Evolutionary conservation across 257 asterid species (phyloP), one percentile per base, ranked within the genome.

Genomic region (Misopates orontium): DNA sequence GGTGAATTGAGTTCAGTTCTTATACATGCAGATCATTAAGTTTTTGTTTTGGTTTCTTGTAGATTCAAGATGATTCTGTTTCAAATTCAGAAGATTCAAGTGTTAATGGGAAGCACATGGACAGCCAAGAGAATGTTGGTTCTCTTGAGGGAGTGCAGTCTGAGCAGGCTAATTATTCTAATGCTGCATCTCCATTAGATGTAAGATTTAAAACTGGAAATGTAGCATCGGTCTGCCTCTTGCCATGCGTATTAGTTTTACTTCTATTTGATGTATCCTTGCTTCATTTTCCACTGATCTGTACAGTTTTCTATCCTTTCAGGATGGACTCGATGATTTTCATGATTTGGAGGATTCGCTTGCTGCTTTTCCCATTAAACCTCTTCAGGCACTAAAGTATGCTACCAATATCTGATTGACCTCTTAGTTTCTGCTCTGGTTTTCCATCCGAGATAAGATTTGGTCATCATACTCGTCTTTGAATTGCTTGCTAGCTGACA

Each of bases 331-430:
- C 75, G 72, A 81, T 75, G 82, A 77, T 60, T 75, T 75, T 75
- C 87, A 81, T 69, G 92, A 75, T 72, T 71, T 94, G 85, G 96
- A 85, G 76, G 62, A 72, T 63, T 82, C 99, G 12, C 84, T 93
- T 70, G 87, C 90, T 83, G 86, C 87, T 62, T 93, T 93, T 84
- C 97, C 97, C 36, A 77, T 83, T 53, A 88, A 90, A 83, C 96
- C 97, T 73, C 90, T 93, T 59, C 90, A 83, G 80, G 99, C 97
- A 69, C 95, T 93, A 80, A 88, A 87, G 99, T 93, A 86, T 75
- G 78, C 56, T 20, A 64, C 24, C 64, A 32, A 49, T 16, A 58
- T 69, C 47, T 69, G 8, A 67, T n/a, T 59, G 51, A 23, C 62
- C 44, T 60, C 57, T 54, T 71, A 64, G 40, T 64, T 50, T 75